Base-by-base conservation (phyloP, 176 grass and related monocot species). In the Poa pratensis region DNA sequence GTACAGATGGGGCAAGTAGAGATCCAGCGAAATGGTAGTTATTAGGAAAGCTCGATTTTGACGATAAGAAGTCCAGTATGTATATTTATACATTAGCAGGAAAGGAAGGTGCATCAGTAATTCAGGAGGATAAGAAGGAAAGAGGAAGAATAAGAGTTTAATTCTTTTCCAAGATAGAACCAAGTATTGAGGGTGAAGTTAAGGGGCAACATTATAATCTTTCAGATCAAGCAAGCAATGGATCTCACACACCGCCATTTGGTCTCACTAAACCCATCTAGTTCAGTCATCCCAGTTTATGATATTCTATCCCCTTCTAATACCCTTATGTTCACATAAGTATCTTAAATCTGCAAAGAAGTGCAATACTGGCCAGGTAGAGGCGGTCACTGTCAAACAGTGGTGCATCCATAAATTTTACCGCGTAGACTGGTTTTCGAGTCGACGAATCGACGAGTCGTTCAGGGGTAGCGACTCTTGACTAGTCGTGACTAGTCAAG, bases 331-430 rank as follows among this genome's bases (percentile, higher is more conserved):
- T 52, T 75, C 46, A 75, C 48, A 75, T 52, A 48, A 52, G 69
- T 75, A 75, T 27, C 22, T 40, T 83, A 59, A 73, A 58, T 73
- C 45, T 52, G 42, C 35, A 74, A 37, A 73, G n/a, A 74, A 83
- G 18, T 13, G 7, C 18, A 34, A 81, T 69, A 65, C 26, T 81
- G 3, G 30, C 7, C 9, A 70, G 49, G 49, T 51, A 49, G 46
- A 53, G 34, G 20, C 50, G 22, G 30, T 54, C 48, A 81, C 49
- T 73, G 22, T 48, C 45, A 74, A 26, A 50, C 46, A 52, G 46
- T 75, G 24, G 72, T 10, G 26, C 46, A 19, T 75, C 46, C 72
- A 75, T 32, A 75, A 75, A 11, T 75, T 75, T 75, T 75, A 18
- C 16, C 45, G 16, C 51, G 46, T 75, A 48, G n/a, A n/a, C n/a